Conservation (phyloP, 345 rosid genomes). For the Theobroma cacao region DNA sequence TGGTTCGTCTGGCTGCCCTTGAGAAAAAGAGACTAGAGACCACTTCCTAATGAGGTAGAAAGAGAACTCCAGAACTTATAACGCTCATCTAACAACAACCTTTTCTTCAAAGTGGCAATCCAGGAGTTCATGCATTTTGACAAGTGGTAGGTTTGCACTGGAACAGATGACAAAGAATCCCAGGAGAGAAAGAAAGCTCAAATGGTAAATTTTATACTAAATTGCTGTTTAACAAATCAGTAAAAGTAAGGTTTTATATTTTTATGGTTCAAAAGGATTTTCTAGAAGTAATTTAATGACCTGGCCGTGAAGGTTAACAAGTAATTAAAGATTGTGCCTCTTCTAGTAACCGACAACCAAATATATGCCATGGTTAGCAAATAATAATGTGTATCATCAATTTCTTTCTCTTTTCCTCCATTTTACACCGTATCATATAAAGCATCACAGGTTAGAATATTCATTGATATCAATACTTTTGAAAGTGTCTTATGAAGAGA, state of each 20-base stretch:
- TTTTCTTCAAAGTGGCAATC: not conserved
- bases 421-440: no score
- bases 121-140: not conserved
- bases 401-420: no score
- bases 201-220: not conserved
- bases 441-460: no score
- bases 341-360: not conserved
- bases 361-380: constrained; percentile 6
- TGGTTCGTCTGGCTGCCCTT: not conserved
- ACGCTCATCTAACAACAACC: not conserved
- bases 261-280: not conserved
- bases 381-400: not conserved
- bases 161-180: not conserved
- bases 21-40: not conserved
- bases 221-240: not conserved
- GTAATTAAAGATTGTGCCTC: not conserved
- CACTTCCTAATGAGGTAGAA: not conserved
- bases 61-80: not conserved
- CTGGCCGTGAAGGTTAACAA: not conserved
- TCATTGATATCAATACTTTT: not conserved
- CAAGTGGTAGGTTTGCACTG: not conserved
- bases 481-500: not conserved
- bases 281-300: not conserved
- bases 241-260: not conserved
- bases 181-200: not conserved